A percentile compares a stretch with the other conserved stretches of the same genome.
Conservation (phyloP, 768 basidiomycete genomes). For the Zangia roseola region DNA sequence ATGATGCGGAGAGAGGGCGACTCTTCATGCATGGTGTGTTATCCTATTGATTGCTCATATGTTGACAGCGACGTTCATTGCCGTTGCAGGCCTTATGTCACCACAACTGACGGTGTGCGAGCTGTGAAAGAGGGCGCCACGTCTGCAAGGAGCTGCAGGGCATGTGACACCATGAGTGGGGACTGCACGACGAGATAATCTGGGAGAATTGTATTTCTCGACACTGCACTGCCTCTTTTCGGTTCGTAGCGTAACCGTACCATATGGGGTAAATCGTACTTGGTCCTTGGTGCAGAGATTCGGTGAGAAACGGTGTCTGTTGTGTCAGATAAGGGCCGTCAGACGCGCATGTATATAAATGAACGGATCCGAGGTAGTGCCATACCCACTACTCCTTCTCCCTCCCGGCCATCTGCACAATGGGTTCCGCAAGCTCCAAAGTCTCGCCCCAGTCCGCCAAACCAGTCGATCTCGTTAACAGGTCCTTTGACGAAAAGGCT, state of each 20-base stretch:
- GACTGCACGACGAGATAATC: too few relatives aligned
- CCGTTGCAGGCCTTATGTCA: slow-evolving; percentile 29
- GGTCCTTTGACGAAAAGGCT: slow-evolving; percentile 29
- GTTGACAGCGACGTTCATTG: slow-evolving; percentile 7
- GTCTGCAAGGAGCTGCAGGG: neutral
- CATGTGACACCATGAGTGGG: too few relatives aligned
- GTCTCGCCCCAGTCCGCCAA: slow-evolving; percentile 16
- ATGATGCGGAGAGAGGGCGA: slow-evolving; percentile 48
- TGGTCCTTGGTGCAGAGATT: too few relatives aligned
- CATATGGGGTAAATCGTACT: too few relatives aligned
- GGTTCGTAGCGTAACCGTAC: too few relatives aligned
- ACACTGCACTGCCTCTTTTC: too few relatives aligned
- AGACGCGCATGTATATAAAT: slow-evolving; percentile 26
- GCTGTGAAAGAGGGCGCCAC: slow-evolving; percentile 13
- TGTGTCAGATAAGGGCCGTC: slow-evolving; percentile 5
- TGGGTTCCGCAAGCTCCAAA: slow-evolving; percentile 29
- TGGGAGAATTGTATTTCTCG: too few relatives aligned
- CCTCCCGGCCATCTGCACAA: slow-evolving; percentile 7
- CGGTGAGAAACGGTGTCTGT: too few relatives aligned
- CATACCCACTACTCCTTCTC: slow-evolving; percentile 2
- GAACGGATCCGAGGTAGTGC: slow-evolving; percentile 14
- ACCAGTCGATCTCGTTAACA: slow-evolving; percentile 18
- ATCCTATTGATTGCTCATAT: slow-evolving; percentile 1
- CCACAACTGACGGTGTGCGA: slow-evolving; percentile 36
- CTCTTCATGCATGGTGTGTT: slow-evolving; percentile 60